phyloP scores from a whole-genome alignment of 2,329 filamentous ascomycete genomes.

The Lasiodiplodia hormozganensis region DNA sequence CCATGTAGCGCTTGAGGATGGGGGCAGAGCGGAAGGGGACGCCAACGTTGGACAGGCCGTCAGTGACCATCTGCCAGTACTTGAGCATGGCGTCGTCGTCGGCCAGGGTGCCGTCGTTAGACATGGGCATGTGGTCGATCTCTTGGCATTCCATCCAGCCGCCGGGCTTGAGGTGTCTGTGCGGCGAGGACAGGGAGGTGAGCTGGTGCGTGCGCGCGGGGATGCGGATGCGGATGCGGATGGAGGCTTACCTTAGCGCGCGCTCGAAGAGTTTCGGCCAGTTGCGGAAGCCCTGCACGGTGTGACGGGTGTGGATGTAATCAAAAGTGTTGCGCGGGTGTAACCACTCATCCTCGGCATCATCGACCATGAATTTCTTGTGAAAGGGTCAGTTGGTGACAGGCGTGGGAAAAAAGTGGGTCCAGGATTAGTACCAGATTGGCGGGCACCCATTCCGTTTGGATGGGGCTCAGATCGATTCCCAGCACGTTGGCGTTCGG shows the following conservation, averaged over 20 bases:
- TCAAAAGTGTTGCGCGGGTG: conserved; percentile 63
- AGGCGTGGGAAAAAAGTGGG: background rate
- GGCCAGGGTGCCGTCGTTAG: conserved; percentile 50
- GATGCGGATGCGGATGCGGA: background rate
- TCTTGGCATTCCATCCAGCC: conserved; percentile 65
- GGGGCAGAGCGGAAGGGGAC: conserved; percentile 44
- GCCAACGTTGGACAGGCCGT: conserved; percentile 54
- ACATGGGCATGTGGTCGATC: conserved; percentile 58
- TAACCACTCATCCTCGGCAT: conserved; percentile 64
- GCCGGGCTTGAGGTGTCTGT: conserved; percentile 60
- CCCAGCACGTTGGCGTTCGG: conserved; percentile 31
- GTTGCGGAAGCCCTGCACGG: conserved; percentile 59
- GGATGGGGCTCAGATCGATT: conserved; percentile 41
- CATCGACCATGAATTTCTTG: conserved; percentile 60
- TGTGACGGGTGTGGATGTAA: conserved; percentile 65
- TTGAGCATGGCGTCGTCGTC: conserved; percentile 52
- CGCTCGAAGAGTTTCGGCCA: conserved; percentile 57
- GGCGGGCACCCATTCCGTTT: conserved; percentile 57
- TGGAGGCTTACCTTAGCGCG: conserved; percentile 43
- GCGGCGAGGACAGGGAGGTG: too few species aligned
- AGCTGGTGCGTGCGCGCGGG: background rate
- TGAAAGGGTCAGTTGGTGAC: background rate
- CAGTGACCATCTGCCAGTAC: conserved; percentile 57
- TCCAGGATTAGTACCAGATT: conserved; percentile 51
- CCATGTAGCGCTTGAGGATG: conserved; percentile 53